These are phyloP conservation scores for Calonectria pseudoreteaudii DNA, from an alignment of 2,329 filamentous ascomycete genomes.

Conservation along the genomic window DNA sequence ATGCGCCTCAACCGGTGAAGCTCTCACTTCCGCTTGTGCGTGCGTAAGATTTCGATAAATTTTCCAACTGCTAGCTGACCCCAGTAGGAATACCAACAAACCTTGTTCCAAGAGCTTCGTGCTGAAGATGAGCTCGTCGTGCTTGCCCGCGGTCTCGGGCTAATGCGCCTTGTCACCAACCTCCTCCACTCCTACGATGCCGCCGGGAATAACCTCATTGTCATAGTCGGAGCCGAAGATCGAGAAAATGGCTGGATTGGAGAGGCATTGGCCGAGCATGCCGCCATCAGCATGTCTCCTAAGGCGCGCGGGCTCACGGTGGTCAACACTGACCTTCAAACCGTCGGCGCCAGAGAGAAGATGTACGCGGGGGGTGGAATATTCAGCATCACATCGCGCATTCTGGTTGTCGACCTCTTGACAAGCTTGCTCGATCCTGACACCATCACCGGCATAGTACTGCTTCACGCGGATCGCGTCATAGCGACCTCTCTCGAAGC, in stretches of 20 bases:
- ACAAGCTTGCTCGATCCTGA: constrained; percentile 85
- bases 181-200: constrained; percentile 97
- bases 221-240: constrained; percentile 90
- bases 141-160: constrained; percentile 89
- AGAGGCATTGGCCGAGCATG: constrained; percentile 94
- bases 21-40: constrained; percentile 75
- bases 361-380: constrained; percentile 92
- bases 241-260: constrained; percentile 97
- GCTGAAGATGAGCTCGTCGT: constrained; percentile 94
- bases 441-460: constrained; percentile 86
- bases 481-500: constrained; percentile 90
- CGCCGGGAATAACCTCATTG: constrained; percentile 90
- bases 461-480: constrained; percentile 89
- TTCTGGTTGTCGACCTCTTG: constrained; percentile 92
- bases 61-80: constrained; percentile 24
- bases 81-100: constrained; percentile 86
- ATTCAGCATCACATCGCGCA: constrained; percentile 95
- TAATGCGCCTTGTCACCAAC: constrained; percentile 94
- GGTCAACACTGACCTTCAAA: constrained; percentile 95
- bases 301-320: constrained; percentile 87
- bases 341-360: constrained; percentile 87
- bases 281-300: constrained; percentile 85
- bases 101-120: constrained; percentile 90
- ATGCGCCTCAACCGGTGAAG: constrained; percentile 78
- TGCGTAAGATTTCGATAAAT: constrained; percentile 28